Evolutionary conservation across 108 stramenopile species (phyloP).

Genomic region (Skeletonema menzelii): DNA sequence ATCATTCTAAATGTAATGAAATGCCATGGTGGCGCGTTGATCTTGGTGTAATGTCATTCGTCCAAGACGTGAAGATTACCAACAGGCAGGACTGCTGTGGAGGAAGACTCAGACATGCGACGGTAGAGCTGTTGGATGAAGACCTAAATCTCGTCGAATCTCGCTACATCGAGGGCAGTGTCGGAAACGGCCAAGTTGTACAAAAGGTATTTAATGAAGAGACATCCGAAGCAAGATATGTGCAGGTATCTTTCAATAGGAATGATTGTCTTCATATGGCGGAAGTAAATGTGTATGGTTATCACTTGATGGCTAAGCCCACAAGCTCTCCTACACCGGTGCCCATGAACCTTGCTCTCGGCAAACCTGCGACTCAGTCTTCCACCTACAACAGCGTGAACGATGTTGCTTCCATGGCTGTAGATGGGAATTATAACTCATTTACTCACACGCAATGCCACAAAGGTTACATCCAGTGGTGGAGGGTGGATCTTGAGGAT

Average conservation of each 20-base stretch:
- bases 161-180: conserved; percentile 4
- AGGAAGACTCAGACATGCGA: conserved; percentile 3
- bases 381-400: conserved; percentile 14
- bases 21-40: background rate
- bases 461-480: conserved; percentile 6
- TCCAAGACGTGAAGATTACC: conserved; percentile 1
- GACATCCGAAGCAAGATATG: conserved; percentile 5
- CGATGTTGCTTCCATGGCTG: background rate
- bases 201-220: conserved; percentile 11
- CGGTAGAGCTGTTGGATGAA: background rate
- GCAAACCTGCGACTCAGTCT: conserved; percentile 14
- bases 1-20: background rate
- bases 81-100: conserved; percentile 3
- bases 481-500: conserved; percentile 14
- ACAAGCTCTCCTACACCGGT: background rate
- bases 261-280: background rate
- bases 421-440: conserved; percentile 5
- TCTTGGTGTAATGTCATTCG: conserved; percentile 11
- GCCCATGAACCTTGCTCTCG: background rate
- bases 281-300: conserved; percentile 1
- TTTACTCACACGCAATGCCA: conserved; percentile 11
- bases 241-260: background rate
- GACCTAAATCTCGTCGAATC: background rate
- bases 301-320: conserved; percentile 4
- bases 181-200: conserved; percentile 1